Evolutionary conservation across 1,284 basidiomycete species (phyloP), one percentile per base, ranked within the genome.

Genomic region (Singerocomus inundabilis): DNA sequence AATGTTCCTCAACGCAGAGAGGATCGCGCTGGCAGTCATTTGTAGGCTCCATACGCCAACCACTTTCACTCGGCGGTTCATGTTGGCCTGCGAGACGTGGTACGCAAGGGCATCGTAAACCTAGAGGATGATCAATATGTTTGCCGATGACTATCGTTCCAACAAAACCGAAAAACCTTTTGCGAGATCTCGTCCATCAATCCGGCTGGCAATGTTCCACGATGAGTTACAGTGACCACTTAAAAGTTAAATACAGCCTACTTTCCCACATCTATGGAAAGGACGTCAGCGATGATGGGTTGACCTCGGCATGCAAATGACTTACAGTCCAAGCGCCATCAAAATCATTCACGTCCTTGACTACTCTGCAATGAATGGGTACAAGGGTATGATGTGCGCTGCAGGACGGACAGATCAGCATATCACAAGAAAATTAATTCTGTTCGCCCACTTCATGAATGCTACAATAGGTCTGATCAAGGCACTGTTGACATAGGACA

Each of bases 381-480:
- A 98, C 82, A 55, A 98, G 71, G 0, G 95, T 98, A 54, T 87
- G 83, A 66, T 98, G 95, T 1, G 89, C 88, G 66, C 92, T 94
- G 54, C 6, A 46, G 9, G 34, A 44, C 18, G 25, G 7, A 45
- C 24, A 26, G 39, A 42, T 68, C 37, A 67, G 56, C 38, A 48
- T 9, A 51, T 29, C 32, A n/a, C 25, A n/a, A 15, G 18, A 34
- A 31, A 15, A 48, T 43, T 31, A 42, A 46, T 32, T 32, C 12
- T 2, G 38, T n/a, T 26, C 2, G 74, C 86, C 56, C 60, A 93
- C 91, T 97, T 97, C 83, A 99, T 97, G 66, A 99, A 99, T 0
- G 94, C 95, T 6, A 99, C 97, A 56, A 99, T 98, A 5, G 97
- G 96, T 51, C 97, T 74, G 36, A 98, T 90, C 29, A 99, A 75